Conservation (phyloP, 2,329 filamentous ascomycete genomes). For the Colletotrichum euphorbiae region DNA sequence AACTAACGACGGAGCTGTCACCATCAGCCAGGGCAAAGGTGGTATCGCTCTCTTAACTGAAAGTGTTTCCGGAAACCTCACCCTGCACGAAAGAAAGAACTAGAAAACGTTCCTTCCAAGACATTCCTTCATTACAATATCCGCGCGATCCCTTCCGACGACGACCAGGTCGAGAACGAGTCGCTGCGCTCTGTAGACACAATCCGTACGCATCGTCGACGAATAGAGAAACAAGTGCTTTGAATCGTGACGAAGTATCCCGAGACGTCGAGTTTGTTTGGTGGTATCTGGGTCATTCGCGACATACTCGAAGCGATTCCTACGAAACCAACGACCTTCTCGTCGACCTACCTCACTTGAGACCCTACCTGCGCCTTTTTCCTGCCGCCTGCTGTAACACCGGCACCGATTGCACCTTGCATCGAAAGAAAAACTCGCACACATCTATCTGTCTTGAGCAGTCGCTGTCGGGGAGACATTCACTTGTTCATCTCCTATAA, state of each 20-base stretch:
- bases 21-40: slow-evolving; percentile 18
- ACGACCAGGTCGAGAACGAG: slow-evolving; percentile 39
- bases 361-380: slow-evolving; percentile 10
- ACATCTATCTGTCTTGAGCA: slow-evolving; percentile 47
- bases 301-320: slow-evolving; percentile 30
- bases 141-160: slow-evolving; percentile 39
- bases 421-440: slow-evolving; percentile 17
- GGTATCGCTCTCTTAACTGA: slow-evolving; percentile 38
- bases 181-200: slow-evolving; percentile 42
- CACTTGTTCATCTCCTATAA: slow-evolving; percentile 93
- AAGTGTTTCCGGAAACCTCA: slow-evolving; percentile 23
- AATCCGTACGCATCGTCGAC: slow-evolving; percentile 32
- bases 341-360: slow-evolving; percentile 35
- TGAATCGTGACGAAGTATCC: slow-evolving; percentile 39
- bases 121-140: slow-evolving; percentile 34
- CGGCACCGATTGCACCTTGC: slow-evolving; percentile 16
- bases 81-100: slow-evolving; percentile 48
- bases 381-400: slow-evolving; percentile 5
- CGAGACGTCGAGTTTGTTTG: slow-evolving; percentile 38
- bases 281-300: slow-evolving; percentile 39
- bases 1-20: slow-evolving; percentile 33
- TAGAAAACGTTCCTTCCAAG: slow-evolving; percentile 56
- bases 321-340: slow-evolving; percentile 33
- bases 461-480: slow-evolving; percentile 88
- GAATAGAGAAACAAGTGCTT: slow-evolving; percentile 41